Evolutionary conservation across 176 grass and related monocot species (phyloP).

Genomic region (Poa annua): DNA sequence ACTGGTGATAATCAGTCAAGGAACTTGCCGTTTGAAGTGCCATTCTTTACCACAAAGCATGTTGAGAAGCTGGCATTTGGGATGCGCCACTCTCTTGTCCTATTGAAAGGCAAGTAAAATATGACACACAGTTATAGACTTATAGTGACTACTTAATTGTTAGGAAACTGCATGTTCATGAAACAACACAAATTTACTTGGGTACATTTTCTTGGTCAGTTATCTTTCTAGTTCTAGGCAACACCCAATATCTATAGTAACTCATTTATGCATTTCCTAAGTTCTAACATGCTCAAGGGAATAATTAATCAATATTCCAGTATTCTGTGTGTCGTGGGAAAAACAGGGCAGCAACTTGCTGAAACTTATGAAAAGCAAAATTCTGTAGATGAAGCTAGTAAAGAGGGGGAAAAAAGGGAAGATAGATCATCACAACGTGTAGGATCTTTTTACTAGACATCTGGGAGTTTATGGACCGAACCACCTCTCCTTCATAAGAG

Average conservation of each 20-base stretch:
- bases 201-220: not conserved
- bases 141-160: not conserved
- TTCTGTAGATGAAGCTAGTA: not conserved
- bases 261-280: not conserved
- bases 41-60: slow-evolving; percentile 62
- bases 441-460: not conserved
- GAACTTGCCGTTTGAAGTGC: slow-evolving; percentile 65
- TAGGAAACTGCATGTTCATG: slow-evolving; percentile 3
- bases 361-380: not conserved
- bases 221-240: not conserved
- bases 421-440: not conserved
- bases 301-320: not conserved
- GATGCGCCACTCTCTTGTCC: slow-evolving; percentile 89
- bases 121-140: not conserved
- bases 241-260: not conserved
- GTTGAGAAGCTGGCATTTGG: slow-evolving; percentile 84
- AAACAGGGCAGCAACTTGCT: not conserved
- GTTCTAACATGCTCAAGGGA: slow-evolving; percentile 8
- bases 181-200: not conserved
- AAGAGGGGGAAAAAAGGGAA: not conserved
- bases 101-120: slow-evolving; percentile 65
- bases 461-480: not conserved
- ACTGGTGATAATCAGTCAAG: slow-evolving; percentile 71
- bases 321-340: not conserved
- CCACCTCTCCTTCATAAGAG: slow-evolving; percentile 16